phyloP scores from a whole-genome alignment of 129 eudicot genomes.

The Gnaphalium uliginosum region DNA sequence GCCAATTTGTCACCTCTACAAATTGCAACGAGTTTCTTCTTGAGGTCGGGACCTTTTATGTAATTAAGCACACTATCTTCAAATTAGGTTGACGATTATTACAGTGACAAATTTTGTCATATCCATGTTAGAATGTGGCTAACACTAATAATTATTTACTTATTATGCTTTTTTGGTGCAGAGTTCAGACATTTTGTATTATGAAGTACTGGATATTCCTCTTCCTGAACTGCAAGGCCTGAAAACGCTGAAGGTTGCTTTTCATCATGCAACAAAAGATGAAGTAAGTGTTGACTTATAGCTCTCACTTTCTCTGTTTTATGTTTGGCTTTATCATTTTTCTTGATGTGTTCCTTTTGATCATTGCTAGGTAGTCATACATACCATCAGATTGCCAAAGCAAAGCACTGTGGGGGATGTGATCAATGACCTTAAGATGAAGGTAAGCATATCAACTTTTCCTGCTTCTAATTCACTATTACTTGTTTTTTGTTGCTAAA shows the following conservation, averaged over 20 bases:
- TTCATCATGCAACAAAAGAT: constrained; percentile 76
- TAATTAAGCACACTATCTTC: not conserved
- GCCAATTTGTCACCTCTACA: not conserved
- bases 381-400: constrained; percentile 76
- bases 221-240: constrained; percentile 87
- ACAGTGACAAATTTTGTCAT: not conserved
- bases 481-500: not conserved
- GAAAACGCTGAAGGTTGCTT: constrained; percentile 83
- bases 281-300: constrained; percentile 53
- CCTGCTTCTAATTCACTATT: not conserved
- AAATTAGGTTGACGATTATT: not conserved
- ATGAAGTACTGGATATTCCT: constrained; percentile 91
- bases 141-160: constrained; percentile 3
- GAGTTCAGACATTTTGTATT: constrained; percentile 82
- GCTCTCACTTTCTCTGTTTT: not conserved
- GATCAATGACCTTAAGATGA: constrained; percentile 67
- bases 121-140: not conserved
- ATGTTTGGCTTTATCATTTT: not conserved
- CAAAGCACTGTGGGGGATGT: constrained; percentile 91
- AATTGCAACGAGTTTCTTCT: not conserved
- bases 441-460: constrained; percentile 40
- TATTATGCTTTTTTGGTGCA: constrained; percentile 24
- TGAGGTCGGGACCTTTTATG: not conserved
- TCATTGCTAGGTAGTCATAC: constrained; percentile 59
- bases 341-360: constrained; percentile 15